phyloP scores from a whole-genome alignment of 495 filamentous ascomycete species.

The Daldinia vernicosa region DNA sequence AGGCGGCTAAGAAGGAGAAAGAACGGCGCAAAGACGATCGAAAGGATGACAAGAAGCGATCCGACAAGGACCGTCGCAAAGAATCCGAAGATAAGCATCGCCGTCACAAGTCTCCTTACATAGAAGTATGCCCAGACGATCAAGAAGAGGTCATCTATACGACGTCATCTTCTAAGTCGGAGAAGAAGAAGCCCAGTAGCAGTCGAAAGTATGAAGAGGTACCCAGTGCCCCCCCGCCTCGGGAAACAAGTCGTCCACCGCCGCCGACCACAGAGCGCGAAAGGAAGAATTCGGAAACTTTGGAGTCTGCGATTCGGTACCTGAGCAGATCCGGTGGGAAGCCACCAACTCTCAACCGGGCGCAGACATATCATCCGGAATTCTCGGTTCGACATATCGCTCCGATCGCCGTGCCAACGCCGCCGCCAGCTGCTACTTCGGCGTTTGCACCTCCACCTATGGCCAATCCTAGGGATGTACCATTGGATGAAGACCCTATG shows the following conservation, averaged over 20 bases:
- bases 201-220: constrained; percentile 50
- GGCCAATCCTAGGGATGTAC: constrained; percentile 27
- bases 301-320: constrained; percentile 43
- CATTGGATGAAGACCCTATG: constrained; percentile 36
- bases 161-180: constrained; percentile 42
- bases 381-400: constrained; percentile 35
- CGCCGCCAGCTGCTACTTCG: constrained; percentile 37
- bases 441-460: constrained; percentile 40
- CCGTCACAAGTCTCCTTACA: constrained; percentile 45
- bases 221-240: constrained; percentile 31
- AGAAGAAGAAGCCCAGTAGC: constrained; percentile 56
- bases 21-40: constrained; percentile 38
- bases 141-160: constrained; percentile 41
- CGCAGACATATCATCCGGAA: constrained; percentile 44
- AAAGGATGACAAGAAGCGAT: constrained; percentile 48
- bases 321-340: constrained; percentile 42
- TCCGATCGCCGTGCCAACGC: constrained; percentile 51
- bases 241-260: constrained; percentile 24
- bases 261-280: constrained; percentile 36
- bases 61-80: constrained; percentile 48
- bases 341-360: constrained; percentile 34
- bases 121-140: constrained; percentile 46
- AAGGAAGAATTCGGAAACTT: constrained; percentile 40
- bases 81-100: constrained; percentile 52
- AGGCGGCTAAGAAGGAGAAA: constrained; percentile 35